Conservation (phyloP, 345 rosid species). For the Nephelium lappaceum region DNA sequence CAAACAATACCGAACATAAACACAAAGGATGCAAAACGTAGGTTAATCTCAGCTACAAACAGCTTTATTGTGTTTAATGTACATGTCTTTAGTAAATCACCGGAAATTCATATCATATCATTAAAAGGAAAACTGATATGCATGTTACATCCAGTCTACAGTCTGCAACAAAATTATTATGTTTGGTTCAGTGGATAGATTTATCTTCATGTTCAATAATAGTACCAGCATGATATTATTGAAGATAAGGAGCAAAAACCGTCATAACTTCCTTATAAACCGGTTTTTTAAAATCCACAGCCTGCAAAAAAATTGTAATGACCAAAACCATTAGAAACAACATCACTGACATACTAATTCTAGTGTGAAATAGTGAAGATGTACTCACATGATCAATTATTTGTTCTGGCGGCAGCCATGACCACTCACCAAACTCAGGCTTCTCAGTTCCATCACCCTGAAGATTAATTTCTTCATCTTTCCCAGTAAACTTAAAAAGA, state of each 20-base stretch:
- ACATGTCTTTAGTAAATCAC: too few species aligned
- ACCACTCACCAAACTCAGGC: slow-evolving; percentile 91
- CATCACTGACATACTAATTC: neutral
- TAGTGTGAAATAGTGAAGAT: neutral
- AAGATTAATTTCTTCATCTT: slow-evolving; percentile 87
- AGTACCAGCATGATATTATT: slow-evolving; percentile 18
- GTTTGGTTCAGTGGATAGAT: neutral
- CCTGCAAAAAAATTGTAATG: slow-evolving; percentile 47
- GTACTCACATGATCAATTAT: slow-evolving; percentile 58
- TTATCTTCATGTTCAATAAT: neutral
- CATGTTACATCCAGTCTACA: neutral
- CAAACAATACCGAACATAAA: too few species aligned
- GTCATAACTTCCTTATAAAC: slow-evolving; percentile 78
- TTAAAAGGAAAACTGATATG: neutral
- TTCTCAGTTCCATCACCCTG: slow-evolving; percentile 85
- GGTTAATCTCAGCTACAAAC: neutral
- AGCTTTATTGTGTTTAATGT: too few species aligned
- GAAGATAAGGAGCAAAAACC: slow-evolving; percentile 64
- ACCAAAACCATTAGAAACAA: neutral
- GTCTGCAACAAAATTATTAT: neutral
- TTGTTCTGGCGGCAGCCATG: slow-evolving; percentile 78
- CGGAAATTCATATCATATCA: neutral
- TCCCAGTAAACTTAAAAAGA: slow-evolving; percentile 79
- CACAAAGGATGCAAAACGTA: neutral
- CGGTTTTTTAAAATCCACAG: slow-evolving; percentile 88